These are phyloP conservation scores for Pseudogymnoascus sp. DNA, from an alignment of 2,329 filamentous ascomycete species.

Conservation along the genomic window DNA sequence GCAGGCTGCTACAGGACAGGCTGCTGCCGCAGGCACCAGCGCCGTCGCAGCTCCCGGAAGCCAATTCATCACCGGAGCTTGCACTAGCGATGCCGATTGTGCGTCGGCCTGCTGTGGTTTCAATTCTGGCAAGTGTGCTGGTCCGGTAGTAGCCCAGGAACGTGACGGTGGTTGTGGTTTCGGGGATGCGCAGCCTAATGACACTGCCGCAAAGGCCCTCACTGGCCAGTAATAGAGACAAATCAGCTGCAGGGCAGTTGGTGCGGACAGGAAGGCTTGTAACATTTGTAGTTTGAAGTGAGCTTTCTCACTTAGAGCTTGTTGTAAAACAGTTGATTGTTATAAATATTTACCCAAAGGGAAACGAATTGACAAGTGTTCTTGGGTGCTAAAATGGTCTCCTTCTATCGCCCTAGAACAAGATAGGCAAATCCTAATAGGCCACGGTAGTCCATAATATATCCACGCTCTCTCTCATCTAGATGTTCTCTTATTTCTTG, in stretches of 20 bases:
- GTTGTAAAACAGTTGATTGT: background rate
- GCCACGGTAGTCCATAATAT: background rate
- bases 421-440: background rate
- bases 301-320: background rate
- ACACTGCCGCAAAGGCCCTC: constrained; percentile 12
- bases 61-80: constrained; percentile 32
- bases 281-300: background rate
- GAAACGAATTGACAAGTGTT: background rate
- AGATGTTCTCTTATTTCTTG: background rate
- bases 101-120: constrained; percentile 29
- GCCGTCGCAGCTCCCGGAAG: constrained; percentile 16
- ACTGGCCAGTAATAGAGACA: background rate
- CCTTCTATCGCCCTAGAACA: background rate
- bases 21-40: background rate
- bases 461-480: background rate
- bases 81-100: constrained; percentile 28
- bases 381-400: background rate
- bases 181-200: constrained; percentile 15
- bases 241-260: background rate
- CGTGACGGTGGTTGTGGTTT: constrained; percentile 32
- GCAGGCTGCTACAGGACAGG: background rate
- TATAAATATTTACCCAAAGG: background rate
- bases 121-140: constrained; percentile 27
- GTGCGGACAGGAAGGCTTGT: background rate
- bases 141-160: constrained; percentile 27